Percentiles rank a stretch among this genome's conserved stretches.
phyloP scores from a whole-genome alignment of 768 basidiomycete genomes.

The Kwoniella europaea region DNA sequence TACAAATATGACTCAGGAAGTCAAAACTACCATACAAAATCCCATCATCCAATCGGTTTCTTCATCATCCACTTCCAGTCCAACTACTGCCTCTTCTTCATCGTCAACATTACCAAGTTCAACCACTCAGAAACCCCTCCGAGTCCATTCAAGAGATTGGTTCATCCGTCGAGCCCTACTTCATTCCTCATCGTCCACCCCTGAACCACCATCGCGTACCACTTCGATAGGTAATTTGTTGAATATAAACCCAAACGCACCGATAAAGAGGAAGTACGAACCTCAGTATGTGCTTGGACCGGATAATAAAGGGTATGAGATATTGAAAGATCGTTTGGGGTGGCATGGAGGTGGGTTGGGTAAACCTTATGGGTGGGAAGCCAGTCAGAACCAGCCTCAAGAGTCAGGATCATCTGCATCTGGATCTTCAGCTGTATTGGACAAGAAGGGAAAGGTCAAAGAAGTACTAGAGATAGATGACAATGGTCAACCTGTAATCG shows the following conservation, averaged over 20 bases:
- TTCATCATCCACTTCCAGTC: neutral
- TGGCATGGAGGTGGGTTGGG: constrained; percentile 54
- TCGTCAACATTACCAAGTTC: neutral
- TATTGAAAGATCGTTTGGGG: constrained; percentile 41
- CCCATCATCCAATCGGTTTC: too few relatives aligned
- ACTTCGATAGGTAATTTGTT: constrained; percentile 35
- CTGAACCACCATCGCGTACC: constrained; percentile 2
- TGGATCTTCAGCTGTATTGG: neutral
- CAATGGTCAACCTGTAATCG: constrained; percentile 27
- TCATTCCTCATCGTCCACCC: constrained; percentile 6
- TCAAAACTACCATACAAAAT: too few relatives aligned
- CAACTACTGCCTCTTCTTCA: neutral
- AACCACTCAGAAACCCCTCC: constrained; percentile 24
- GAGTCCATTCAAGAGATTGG: constrained; percentile 45
- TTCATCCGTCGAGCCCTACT: constrained; percentile 52
- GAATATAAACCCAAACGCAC: constrained; percentile 21
- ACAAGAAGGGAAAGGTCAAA: neutral
- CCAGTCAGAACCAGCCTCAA: neutral
- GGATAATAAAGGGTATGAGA: constrained; percentile 49
- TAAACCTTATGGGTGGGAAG: constrained; percentile 30
- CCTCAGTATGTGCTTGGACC: constrained; percentile 47
- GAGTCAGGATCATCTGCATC: neutral
- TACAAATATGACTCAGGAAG: too few relatives aligned
- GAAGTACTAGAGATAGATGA: constrained; percentile 15
- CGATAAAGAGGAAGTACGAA: neutral